phyloP scores from a whole-genome alignment of 2,329 filamentous ascomycete genomes.

The Paecilomyces formosus region DNA sequence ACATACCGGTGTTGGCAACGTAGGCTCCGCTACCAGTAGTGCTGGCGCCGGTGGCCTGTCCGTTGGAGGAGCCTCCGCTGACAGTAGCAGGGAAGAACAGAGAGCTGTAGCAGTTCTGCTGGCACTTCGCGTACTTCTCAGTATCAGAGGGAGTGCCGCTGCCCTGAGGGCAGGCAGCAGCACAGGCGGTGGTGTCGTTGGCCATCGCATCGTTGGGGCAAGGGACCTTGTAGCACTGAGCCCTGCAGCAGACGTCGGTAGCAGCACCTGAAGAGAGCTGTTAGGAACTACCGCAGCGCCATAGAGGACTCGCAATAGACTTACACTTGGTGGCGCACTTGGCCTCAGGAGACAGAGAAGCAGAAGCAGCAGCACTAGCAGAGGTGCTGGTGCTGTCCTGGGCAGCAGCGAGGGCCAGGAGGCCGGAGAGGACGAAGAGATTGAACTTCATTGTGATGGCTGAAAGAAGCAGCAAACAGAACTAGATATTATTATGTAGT shows the following conservation, averaged over 20 bases:
- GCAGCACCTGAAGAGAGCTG: conserved; percentile 24
- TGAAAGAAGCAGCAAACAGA: background rate
- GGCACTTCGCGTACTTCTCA: conserved; percentile 40
- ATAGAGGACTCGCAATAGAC: conserved; percentile 5
- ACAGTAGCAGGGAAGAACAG: conserved; percentile 37
- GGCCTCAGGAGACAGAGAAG: conserved; percentile 25
- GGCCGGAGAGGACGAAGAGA: conserved; percentile 35
- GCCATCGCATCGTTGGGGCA: conserved; percentile 45
- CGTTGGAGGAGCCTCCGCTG: conserved; percentile 11
- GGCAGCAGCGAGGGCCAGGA: conserved; percentile 39
- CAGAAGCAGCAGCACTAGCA: conserved; percentile 14
- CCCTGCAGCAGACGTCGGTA: conserved; percentile 45
- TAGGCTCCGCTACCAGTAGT: conserved; percentile 12
- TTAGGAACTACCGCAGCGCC: background rate
- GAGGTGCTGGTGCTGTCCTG: conserved; percentile 23
- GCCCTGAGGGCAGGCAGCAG: conserved; percentile 47
- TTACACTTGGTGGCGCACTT: conserved; percentile 32
- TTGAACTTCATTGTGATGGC: conserved; percentile 34
- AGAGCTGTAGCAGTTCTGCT: conserved; percentile 42
- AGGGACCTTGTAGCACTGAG: conserved; percentile 44
- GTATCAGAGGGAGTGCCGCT: conserved; percentile 40
- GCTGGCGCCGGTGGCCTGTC: conserved; percentile 15
- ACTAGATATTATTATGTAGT: background rate
- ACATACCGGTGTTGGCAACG: conserved; percentile 6
- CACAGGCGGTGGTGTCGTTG: conserved; percentile 46